These are phyloP conservation scores for Penicillium bovifimosum DNA, from an alignment of 495 filamentous ascomycete genomes.

Conservation along the genomic window DNA sequence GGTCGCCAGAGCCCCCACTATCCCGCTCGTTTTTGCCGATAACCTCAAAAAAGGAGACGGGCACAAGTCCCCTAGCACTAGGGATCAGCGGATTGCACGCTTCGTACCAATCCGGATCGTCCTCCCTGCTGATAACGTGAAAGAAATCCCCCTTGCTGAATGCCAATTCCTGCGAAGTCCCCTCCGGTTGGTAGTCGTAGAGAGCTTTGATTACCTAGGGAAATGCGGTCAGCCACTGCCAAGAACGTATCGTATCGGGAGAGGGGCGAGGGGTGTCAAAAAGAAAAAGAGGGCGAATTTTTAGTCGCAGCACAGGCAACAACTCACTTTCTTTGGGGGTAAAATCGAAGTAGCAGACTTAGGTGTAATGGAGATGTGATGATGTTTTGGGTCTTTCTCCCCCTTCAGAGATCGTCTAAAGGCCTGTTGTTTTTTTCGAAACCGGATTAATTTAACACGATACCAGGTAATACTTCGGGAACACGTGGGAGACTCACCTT, in stretches of 20 bases:
- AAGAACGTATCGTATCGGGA: constrained; percentile 10
- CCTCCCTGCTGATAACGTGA: constrained; percentile 93
- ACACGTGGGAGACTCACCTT: constrained; percentile 20
- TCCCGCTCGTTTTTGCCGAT: constrained; percentile 87
- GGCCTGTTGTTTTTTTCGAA: constrained; percentile 46
- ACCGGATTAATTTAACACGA: constrained; percentile 13
- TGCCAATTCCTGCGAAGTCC: constrained; percentile 66
- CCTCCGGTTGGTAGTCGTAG: constrained; percentile 79
- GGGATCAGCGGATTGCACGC: constrained; percentile 93
- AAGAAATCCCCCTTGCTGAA: constrained; percentile 97
- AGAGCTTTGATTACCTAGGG: constrained; percentile 90
- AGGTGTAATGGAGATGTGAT: constrained; percentile 81
- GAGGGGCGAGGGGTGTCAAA: constrained; percentile 4
- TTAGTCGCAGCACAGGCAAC: too few species aligned
- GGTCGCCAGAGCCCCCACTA: constrained; percentile 64
- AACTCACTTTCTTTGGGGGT: constrained; percentile 86
- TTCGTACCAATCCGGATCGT: constrained; percentile 96
- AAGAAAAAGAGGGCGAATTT: constrained; percentile 1
- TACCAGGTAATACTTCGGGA: constrained; percentile 11
- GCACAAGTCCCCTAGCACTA: constrained; percentile 83
- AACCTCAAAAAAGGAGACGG: constrained; percentile 86
- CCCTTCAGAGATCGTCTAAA: constrained; percentile 83
- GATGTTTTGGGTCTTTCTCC: constrained; percentile 67
- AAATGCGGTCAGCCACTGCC: constrained; percentile 15
- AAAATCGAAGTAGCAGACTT: constrained; percentile 94